Percentiles rank a stretch among this genome's conserved stretches.
Evolutionary conservation across 768 basidiomycete species (phyloP).

Genomic region (Amanita rubescens): DNA sequence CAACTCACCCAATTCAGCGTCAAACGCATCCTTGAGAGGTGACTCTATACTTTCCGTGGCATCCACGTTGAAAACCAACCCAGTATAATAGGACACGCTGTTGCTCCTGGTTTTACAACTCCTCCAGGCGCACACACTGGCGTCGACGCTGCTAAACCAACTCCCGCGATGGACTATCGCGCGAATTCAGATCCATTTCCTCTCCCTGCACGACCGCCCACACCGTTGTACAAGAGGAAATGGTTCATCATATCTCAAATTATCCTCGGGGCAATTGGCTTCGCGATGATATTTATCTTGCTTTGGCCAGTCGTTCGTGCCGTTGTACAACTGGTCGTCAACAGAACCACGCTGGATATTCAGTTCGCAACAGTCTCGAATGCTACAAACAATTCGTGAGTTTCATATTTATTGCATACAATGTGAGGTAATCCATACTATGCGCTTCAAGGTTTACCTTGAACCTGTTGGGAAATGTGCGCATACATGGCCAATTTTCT

Average conservation of each 20-base stretch:
- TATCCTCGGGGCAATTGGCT: conserved; percentile 44
- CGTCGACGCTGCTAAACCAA: background rate
- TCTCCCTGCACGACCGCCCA: conserved; percentile 14
- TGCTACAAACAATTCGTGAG: conserved; percentile 53
- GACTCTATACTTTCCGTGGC: background rate
- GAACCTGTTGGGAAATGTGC: conserved; percentile 41
- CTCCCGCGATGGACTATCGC: conserved; percentile 7
- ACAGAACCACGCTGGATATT: conserved; percentile 46
- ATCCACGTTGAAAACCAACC: background rate
- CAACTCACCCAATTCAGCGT: conserved; percentile 13
- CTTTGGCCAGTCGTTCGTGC: conserved; percentile 63
- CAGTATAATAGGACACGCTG: conserved; percentile 24
- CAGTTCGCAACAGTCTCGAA: conserved; percentile 41
- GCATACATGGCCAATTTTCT: conserved; percentile 19
- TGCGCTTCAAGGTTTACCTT: conserved; percentile 46
- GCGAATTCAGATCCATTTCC: conserved; percentile 9
- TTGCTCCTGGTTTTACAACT: conserved; percentile 11
- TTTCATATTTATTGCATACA: conserved; percentile 6
- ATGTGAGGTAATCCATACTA: too few relatives aligned
- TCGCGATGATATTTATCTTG: conserved; percentile 59
- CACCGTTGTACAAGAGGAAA: conserved; percentile 54
- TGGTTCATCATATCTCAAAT: conserved; percentile 56
- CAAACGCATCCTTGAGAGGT: conserved; percentile 18
- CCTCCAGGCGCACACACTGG: conserved; percentile 9
- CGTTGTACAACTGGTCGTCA: conserved; percentile 60